phyloP scores from a whole-genome alignment of 345 rosid genomes.

The Syzygium aromaticum region DNA sequence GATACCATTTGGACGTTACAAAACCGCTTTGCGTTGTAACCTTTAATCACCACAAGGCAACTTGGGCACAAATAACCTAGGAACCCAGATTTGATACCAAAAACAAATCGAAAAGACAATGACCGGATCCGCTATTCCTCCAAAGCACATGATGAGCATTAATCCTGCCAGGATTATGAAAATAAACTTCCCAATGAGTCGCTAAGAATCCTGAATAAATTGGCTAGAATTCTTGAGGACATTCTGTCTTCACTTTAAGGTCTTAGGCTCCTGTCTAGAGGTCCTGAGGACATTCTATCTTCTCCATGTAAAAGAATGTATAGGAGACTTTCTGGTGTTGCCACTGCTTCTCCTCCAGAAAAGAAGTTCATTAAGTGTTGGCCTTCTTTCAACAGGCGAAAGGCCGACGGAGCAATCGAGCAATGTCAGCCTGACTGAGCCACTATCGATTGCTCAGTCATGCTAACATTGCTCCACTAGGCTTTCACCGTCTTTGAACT shows the following conservation, averaged over 20 bases:
- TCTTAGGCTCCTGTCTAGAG: background rate
- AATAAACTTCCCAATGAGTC: background rate
- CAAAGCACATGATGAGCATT: background rate
- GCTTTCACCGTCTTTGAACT: background rate
- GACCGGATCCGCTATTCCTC: background rate
- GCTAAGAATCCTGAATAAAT: background rate
- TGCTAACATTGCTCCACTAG: background rate
- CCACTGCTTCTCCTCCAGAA: background rate
- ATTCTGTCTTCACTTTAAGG: background rate
- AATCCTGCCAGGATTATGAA: background rate
- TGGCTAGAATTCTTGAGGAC: background rate
- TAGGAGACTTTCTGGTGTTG: background rate
- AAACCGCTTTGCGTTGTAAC: background rate
- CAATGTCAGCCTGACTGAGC: background rate
- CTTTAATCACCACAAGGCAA: background rate
- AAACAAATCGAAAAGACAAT: background rate
- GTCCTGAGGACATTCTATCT: background rate
- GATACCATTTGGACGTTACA: background rate
- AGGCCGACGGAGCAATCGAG: background rate
- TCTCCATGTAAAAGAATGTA: background rate
- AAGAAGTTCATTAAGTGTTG: background rate
- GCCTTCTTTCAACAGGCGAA: background rate
- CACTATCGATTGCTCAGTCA: background rate
- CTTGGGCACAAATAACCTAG: background rate
- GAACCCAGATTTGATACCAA: background rate